Evolutionary conservation across 2,329 filamentous ascomycete genomes (phyloP).

Genomic region (Huntiella omanensis): DNA sequence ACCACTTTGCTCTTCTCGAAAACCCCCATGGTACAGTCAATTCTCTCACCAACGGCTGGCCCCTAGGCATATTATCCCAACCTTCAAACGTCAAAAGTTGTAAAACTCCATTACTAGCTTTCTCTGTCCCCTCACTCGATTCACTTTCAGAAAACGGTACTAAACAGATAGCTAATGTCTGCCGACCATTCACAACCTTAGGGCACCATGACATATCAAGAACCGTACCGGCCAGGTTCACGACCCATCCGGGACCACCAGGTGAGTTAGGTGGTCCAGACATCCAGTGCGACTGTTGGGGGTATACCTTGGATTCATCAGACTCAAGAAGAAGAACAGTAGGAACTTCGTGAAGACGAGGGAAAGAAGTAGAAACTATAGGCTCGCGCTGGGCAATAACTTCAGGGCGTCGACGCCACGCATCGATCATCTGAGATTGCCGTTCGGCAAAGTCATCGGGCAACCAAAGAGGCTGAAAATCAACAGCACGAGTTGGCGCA

Average conservation of each 20-base stretch:
- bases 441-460: slow-evolving; percentile 9
- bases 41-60: slow-evolving; percentile 24
- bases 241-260: slow-evolving; percentile 28
- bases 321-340: slow-evolving; percentile 17
- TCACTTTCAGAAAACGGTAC: slow-evolving; percentile 27
- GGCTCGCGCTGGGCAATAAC: slow-evolving; percentile 1
- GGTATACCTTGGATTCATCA: slow-evolving; percentile 15
- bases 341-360: slow-evolving; percentile 17
- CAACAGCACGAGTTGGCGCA: slow-evolving; percentile 9
- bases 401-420: slow-evolving; percentile 4
- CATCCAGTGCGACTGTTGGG: slow-evolving; percentile 13
- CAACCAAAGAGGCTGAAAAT: slow-evolving; percentile 13
- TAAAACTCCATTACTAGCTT: slow-evolving; percentile 26
- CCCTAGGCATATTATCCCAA: slow-evolving; percentile 13
- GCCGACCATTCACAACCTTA: slow-evolving; percentile 17
- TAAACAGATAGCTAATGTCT: slow-evolving; percentile 33
- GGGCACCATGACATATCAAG: slow-evolving; percentile 35
- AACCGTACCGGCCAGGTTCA: slow-evolving; percentile 35
- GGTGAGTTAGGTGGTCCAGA: neutral
- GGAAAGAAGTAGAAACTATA: slow-evolving; percentile 16
- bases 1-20: slow-evolving; percentile 33
- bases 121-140: slow-evolving; percentile 23
- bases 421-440: slow-evolving; percentile 7
- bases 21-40: slow-evolving; percentile 33
- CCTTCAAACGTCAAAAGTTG: slow-evolving; percentile 33